phyloP scores from a whole-genome alignment of 2,329 filamentous ascomycete species.

The Fusarium pseudocircinatum region DNA sequence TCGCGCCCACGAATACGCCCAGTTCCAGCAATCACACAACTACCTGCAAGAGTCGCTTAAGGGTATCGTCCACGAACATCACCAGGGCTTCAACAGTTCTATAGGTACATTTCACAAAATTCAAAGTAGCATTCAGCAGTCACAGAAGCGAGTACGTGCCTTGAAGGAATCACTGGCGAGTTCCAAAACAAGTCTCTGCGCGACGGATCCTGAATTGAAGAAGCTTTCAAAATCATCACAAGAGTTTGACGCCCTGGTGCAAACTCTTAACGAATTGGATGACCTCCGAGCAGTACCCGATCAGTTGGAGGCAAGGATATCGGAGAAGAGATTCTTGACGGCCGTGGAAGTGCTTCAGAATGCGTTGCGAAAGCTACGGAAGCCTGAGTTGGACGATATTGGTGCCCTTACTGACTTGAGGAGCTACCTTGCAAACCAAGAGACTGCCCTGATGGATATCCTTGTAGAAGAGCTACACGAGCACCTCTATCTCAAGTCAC shows the following conservation, averaged over 20 bases:
- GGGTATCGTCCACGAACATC: conserved; percentile 96
- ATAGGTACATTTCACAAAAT: conserved; percentile 99
- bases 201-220: conserved; percentile 89
- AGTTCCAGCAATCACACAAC: conserved; percentile 84
- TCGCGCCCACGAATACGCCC: conserved; percentile 84
- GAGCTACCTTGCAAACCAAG: conserved; percentile 91
- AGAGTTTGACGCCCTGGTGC: conserved; percentile 88
- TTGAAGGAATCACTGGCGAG: conserved; percentile 85
- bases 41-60: conserved; percentile 94
- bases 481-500: conserved; percentile 96
- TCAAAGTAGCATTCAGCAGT: conserved; percentile 88
- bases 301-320: conserved; percentile 91
- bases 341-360: conserved; percentile 93
- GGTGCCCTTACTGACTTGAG: conserved; percentile 87
- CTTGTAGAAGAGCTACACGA: conserved; percentile 97
- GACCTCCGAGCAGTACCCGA: conserved; percentile 90
- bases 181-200: conserved; percentile 83
- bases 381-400: conserved; percentile 90
- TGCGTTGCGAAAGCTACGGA: conserved; percentile 83
- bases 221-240: conserved; percentile 88
- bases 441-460: conserved; percentile 91
- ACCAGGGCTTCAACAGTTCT: conserved; percentile 98
- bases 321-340: conserved; percentile 92
- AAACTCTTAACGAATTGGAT: conserved; percentile 84
- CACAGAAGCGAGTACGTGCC: conserved; percentile 83